Percentiles rank a stretch among this genome's conserved stretches.
Evolutionary conservation across 208 protist species (phyloP).

Genomic region (Balamuthia mandrillaris): DNA sequence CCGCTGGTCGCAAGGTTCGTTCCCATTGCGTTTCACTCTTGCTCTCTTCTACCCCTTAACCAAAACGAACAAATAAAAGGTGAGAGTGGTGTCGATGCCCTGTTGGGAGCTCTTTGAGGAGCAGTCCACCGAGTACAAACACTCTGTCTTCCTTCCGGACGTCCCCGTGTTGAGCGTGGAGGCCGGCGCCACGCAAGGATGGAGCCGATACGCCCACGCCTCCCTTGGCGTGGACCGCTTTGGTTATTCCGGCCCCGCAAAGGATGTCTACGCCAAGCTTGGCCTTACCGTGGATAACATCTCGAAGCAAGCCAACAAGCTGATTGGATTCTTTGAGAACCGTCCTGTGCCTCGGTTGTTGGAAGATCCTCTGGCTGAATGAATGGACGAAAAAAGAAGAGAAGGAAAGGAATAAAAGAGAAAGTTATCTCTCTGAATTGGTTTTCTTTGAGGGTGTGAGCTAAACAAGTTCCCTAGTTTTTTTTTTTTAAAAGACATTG

Average conservation of each 20-base stretch:
- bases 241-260: conserved; percentile 87
- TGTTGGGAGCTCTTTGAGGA: conserved; percentile 93
- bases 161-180: conserved; percentile 84
- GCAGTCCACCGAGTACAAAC: conserved; percentile 86
- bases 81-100: conserved; percentile 96
- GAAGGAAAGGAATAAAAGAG: too few relatives aligned
- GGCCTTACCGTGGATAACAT: conserved; percentile 86
- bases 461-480: neutral
- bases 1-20: conserved; percentile 6
- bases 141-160: conserved; percentile 79
- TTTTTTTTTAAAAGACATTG: neutral
- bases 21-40: neutral
- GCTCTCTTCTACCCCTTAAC: conserved; percentile 37
- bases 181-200: conserved; percentile 83
- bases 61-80: conserved; percentile 25
- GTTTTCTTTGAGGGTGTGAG: neutral
- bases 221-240: conserved; percentile 91
- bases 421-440: neutral
- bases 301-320: conserved; percentile 48
- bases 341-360: neutral
- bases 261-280: conserved; percentile 87
- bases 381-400: too few relatives aligned
- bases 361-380: neutral
- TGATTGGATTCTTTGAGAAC: neutral
- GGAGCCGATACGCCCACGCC: conserved; percentile 87